Percentiles rank a stretch among this genome's conserved stretches.
Conservation (phyloP, 306 rosid species). For the Rosa lucieae region DNA sequence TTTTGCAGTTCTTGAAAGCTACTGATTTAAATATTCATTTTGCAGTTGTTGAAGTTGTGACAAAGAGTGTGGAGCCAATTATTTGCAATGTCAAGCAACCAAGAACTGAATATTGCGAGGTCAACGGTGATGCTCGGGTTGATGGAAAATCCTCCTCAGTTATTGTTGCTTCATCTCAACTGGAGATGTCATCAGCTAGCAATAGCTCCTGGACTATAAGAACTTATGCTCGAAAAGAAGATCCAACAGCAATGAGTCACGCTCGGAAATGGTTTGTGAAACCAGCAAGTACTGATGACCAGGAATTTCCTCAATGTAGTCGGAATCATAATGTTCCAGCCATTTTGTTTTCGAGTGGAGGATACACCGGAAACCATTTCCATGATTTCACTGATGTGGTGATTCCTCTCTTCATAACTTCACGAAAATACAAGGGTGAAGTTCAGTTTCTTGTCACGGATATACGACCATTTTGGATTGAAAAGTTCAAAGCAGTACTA, state of each 20-base stretch:
- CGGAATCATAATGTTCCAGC: constrained; percentile 60
- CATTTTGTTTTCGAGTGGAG: constrained; percentile 66
- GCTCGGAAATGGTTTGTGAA: constrained; percentile 66
- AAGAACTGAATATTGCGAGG: constrained; percentile 64
- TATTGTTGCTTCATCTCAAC: constrained; percentile 35
- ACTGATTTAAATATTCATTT: not conserved
- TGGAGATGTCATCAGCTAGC: constrained; percentile 18
- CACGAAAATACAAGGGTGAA: constrained; percentile 60
- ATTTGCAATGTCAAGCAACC: constrained; percentile 43
- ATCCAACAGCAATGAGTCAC: constrained; percentile 44
- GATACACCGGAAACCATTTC: constrained; percentile 81
- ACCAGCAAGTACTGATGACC: constrained; percentile 15
- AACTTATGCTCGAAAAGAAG: constrained; percentile 76
- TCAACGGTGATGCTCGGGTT: constrained; percentile 45
- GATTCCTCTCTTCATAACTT: constrained; percentile 69
- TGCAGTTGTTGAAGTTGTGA: constrained; percentile 37
- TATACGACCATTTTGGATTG: constrained; percentile 44
- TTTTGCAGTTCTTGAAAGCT: not conserved
- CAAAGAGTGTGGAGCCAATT: constrained; percentile 34
- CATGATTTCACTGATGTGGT: constrained; percentile 79
- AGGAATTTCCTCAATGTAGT: constrained; percentile 45
- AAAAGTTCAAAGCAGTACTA: constrained; percentile 48
- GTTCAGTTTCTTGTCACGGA: constrained; percentile 66
- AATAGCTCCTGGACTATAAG: constrained; percentile 59
- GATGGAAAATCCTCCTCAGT: constrained; percentile 57